phyloP scores from a whole-genome alignment of 371 early-diverging fungal genomes.

The Mucor indicus region DNA sequence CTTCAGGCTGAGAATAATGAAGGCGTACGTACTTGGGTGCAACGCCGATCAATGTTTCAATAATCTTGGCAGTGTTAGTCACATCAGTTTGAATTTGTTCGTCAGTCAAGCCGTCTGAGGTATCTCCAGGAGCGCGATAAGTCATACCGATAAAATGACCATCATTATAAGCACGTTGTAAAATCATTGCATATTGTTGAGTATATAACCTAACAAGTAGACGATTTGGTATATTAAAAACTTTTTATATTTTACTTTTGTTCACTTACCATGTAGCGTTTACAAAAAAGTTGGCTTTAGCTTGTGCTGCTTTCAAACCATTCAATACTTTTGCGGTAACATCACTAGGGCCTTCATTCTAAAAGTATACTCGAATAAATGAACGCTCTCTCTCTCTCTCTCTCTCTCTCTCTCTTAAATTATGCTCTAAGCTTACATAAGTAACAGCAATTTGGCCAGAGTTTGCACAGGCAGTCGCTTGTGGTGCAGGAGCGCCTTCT shows the following conservation, averaged over 20 bases:
- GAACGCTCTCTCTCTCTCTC: too few species aligned
- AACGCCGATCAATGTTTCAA: slow-evolving; percentile 47
- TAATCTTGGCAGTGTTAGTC: slow-evolving; percentile 44
- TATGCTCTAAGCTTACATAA: slow-evolving; percentile 35
- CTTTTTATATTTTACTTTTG: background rate
- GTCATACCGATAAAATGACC: slow-evolving; percentile 63
- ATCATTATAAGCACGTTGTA: slow-evolving; percentile 51
- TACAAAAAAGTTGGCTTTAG: slow-evolving; percentile 56
- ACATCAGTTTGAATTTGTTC: slow-evolving; percentile 47
- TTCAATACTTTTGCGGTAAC: slow-evolving; percentile 56
- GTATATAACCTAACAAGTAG: slow-evolving; percentile 35
- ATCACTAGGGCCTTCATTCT: slow-evolving; percentile 63
- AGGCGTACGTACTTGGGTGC: slow-evolving; percentile 52
- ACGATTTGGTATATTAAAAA: too few species aligned
- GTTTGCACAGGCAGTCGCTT: slow-evolving; percentile 47
- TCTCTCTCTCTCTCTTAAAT: too few species aligned
- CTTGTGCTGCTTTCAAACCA: slow-evolving; percentile 50
- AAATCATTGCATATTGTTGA: slow-evolving; percentile 54
- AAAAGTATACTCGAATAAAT: too few species aligned
- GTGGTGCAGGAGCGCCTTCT: slow-evolving; percentile 31
- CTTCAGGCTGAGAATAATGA: slow-evolving; percentile 50
- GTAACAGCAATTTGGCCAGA: slow-evolving; percentile 55
- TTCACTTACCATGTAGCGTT: slow-evolving; percentile 52
- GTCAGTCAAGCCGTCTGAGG: slow-evolving; percentile 42
- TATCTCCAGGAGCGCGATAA: slow-evolving; percentile 51